Conservation (phyloP, 1,284 basidiomycete genomes). For the Ustilago curta region DNA sequence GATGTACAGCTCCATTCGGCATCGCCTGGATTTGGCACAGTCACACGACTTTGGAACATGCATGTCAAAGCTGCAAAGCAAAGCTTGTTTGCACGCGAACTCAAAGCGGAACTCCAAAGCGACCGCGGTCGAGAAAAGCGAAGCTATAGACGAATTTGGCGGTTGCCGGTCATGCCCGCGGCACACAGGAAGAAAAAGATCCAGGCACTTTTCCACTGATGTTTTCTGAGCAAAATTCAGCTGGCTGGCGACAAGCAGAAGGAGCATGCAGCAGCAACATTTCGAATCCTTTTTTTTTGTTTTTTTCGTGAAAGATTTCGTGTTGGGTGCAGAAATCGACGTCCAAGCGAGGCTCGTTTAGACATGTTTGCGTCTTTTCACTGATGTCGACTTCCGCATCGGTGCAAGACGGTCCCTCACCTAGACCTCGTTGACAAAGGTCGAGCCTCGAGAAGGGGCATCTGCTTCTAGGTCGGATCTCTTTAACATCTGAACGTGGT, state of each 20-base stretch:
- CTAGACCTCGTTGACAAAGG: not conserved
- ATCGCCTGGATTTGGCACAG: not conserved
- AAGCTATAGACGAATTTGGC: not conserved
- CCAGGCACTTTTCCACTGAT: not conserved
- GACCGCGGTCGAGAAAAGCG: not conserved
- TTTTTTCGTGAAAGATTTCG: not conserved
- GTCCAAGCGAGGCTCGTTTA: conserved; percentile 8
- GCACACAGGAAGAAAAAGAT: not conserved
- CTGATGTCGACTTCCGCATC: conserved; percentile 1
- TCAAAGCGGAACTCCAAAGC: not conserved
- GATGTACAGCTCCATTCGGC: not conserved
- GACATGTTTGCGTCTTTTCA: not conserved
- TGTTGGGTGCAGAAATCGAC: not conserved
- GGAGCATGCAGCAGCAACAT: not conserved
- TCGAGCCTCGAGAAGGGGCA: too few species aligned
- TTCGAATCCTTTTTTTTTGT: not conserved
- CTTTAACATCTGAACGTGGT: too few species aligned
- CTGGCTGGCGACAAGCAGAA: not conserved
- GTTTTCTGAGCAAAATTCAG: not conserved
- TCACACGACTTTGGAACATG: not conserved
- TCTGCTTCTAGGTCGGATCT: too few species aligned
- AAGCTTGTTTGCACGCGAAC: not conserved
- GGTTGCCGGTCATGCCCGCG: too few species aligned
- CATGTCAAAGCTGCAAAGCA: not conserved
- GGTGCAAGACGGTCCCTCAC: not conserved